phyloP scores from a whole-genome alignment of 805 yeast genomes.

The Metschnikowia colocasiae region DNA sequence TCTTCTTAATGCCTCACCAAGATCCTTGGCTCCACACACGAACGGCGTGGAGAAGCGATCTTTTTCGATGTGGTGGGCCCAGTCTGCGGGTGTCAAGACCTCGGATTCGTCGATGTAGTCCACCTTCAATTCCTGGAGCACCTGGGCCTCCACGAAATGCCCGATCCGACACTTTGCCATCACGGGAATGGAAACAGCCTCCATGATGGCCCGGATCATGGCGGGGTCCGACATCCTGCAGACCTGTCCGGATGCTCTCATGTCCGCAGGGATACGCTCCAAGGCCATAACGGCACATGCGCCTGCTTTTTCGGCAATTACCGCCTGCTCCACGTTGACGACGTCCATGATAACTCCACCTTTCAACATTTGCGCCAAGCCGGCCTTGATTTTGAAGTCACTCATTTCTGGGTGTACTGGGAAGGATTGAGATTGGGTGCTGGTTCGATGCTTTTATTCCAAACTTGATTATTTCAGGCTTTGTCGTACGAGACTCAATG shows the following conservation, averaged over 20 bases:
- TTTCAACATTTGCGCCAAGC: conserved; percentile 82
- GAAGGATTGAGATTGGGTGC: neutral
- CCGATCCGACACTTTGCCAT: conserved; percentile 89
- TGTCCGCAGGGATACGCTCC: conserved; percentile 82
- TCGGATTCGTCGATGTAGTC: conserved; percentile 85
- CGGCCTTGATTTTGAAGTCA: conserved; percentile 56
- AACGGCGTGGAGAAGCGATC: conserved; percentile 63
- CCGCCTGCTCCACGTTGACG: conserved; percentile 75
- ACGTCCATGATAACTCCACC: conserved; percentile 77
- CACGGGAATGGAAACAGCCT: conserved; percentile 65
- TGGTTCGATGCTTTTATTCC: neutral
- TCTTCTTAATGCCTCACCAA: conserved; percentile 79
- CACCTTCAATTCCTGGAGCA: conserved; percentile 64
- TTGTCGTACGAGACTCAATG: too few species aligned
- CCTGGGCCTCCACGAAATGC: conserved; percentile 77
- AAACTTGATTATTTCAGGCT: neutral
- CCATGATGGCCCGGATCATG: conserved; percentile 73
- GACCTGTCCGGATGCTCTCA: conserved; percentile 76
- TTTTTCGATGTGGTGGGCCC: conserved; percentile 60
- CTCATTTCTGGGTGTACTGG: conserved; percentile 4
- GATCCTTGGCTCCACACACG: conserved; percentile 79
- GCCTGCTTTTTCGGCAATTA: conserved; percentile 77
- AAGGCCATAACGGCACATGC: conserved; percentile 90
- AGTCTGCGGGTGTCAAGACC: conserved; percentile 80
- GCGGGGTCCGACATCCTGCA: conserved; percentile 85